Percentiles rank a stretch among this genome's conserved stretches.
Evolutionary conservation across 768 basidiomycete species (phyloP).

Genomic region (Hemileccinum impolitum): DNA sequence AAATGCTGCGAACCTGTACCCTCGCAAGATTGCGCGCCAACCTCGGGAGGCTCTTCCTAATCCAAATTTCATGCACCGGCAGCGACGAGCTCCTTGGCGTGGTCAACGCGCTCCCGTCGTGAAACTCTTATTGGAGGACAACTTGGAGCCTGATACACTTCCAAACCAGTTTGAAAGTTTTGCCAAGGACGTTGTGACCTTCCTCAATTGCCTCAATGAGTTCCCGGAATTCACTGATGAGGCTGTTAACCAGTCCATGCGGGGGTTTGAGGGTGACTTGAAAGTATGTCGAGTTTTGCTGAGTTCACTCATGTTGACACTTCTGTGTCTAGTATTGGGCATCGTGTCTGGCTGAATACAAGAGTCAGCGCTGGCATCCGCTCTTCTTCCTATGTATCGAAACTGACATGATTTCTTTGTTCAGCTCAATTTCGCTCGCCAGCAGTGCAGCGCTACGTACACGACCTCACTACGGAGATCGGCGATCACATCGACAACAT

Average conservation of each 20-base stretch:
- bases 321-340: constrained; percentile 45
- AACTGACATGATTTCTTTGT: constrained; percentile 7
- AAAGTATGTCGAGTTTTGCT: constrained; percentile 33
- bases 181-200: constrained; percentile 49
- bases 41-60: constrained; percentile 37
- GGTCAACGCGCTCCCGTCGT: constrained; percentile 34
- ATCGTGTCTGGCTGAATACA: constrained; percentile 46
- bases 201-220: constrained; percentile 51
- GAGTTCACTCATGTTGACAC: constrained; percentile 6
- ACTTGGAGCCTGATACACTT: constrained; percentile 47
- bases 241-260: constrained; percentile 47
- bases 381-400: not conserved
- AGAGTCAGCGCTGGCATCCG: constrained; percentile 31
- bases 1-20: constrained; percentile 56
- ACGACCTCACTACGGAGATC: constrained; percentile 49
- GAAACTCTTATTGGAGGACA: constrained; percentile 37
- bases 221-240: constrained; percentile 57
- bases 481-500: constrained; percentile 54
- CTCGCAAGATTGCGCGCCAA: constrained; percentile 42
- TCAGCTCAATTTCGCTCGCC: constrained; percentile 50
- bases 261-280: constrained; percentile 48
- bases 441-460: constrained; percentile 53
- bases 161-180: constrained; percentile 44
- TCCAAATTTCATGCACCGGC: constrained; percentile 34
- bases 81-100: constrained; percentile 32